Evolutionary conservation across 2,329 filamentous ascomycete genomes (phyloP).

Genomic region (Westerdykella ornata): DNA sequence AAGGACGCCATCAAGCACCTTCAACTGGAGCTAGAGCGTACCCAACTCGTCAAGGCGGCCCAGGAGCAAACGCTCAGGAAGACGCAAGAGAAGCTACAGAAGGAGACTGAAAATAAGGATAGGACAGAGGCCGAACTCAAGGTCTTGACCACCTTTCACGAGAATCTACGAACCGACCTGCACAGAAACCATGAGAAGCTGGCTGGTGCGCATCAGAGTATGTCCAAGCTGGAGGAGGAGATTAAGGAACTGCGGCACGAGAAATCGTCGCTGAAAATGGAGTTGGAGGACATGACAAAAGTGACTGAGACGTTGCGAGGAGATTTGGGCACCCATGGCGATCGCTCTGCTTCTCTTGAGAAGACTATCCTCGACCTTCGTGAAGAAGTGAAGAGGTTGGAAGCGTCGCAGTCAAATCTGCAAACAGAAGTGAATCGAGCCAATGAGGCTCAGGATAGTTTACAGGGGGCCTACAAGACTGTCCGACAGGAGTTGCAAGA

Average conservation of each 20-base stretch:
- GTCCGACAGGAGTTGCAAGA: slow-evolving; percentile 1
- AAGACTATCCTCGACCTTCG: background rate
- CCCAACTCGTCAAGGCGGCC: no score
- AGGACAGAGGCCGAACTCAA: background rate
- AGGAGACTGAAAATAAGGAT: background rate
- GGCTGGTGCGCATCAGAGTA: background rate
- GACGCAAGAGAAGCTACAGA: slow-evolving; percentile 4
- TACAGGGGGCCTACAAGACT: slow-evolving; percentile 3
- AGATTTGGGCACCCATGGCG: background rate
- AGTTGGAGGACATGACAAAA: background rate
- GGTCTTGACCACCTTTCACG: background rate
- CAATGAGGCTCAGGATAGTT: background rate
- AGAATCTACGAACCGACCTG: background rate
- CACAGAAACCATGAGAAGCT: background rate
- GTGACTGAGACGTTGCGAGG: background rate
- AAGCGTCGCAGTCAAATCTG: background rate
- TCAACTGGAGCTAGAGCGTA: no score
- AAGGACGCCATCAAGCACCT: no score
- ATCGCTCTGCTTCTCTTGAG: background rate
- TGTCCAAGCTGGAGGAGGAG: background rate
- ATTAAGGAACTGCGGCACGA: background rate
- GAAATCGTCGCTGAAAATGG: background rate
- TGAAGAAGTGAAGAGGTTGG: background rate
- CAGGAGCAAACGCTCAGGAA: slow-evolving; percentile 4
- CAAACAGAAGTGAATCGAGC: background rate